phyloP scores from a whole-genome alignment of 176 grass and related monocot species.

The Carex scoparia region DNA sequence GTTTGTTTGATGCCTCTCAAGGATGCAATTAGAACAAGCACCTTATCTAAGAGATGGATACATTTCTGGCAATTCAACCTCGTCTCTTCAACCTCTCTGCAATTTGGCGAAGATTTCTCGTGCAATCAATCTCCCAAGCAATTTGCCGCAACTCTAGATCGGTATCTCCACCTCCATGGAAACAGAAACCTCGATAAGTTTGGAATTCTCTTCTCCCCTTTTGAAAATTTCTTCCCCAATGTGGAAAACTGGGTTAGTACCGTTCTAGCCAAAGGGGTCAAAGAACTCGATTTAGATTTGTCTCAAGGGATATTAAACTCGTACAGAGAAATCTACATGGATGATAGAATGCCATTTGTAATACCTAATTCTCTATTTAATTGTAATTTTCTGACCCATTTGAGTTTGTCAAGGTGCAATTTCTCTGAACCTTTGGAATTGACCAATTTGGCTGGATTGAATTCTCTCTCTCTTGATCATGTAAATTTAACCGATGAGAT shows the following conservation, averaged over 20 bases:
- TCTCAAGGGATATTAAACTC: background rate
- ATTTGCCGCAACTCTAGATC: constrained; percentile 15
- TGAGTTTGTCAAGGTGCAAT: constrained; percentile 31
- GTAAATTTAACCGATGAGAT: constrained; percentile 26
- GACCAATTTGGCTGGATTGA: constrained; percentile 23
- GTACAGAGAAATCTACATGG: background rate
- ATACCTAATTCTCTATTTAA: constrained; percentile 27
- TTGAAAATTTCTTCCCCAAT: constrained; percentile 6
- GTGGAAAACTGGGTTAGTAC: constrained; percentile 34
- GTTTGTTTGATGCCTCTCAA: constrained; percentile 35
- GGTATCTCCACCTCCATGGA: constrained; percentile 39
- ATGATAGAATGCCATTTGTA: background rate
- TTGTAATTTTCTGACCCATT: constrained; percentile 26
- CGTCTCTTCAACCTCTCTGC: constrained; percentile 27
- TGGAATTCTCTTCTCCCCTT: constrained; percentile 31
- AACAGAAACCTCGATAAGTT: constrained; percentile 29
- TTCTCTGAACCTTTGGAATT: background rate
- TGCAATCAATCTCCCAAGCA: constrained; percentile 29
- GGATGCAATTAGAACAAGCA: constrained; percentile 38
- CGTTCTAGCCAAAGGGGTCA: constrained; percentile 30
- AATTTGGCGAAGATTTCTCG: constrained; percentile 43
- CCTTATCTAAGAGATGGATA: constrained; percentile 38
- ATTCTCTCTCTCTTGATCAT: constrained; percentile 30
- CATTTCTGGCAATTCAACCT: constrained; percentile 29
- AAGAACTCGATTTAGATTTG: constrained; percentile 41